A percentile compares a stretch with the other conserved stretches of the same genome.
These are phyloP conservation scores for Typha latifolia DNA, from an alignment of 176 grass and related monocot genomes.

Conservation along the genomic window DNA sequence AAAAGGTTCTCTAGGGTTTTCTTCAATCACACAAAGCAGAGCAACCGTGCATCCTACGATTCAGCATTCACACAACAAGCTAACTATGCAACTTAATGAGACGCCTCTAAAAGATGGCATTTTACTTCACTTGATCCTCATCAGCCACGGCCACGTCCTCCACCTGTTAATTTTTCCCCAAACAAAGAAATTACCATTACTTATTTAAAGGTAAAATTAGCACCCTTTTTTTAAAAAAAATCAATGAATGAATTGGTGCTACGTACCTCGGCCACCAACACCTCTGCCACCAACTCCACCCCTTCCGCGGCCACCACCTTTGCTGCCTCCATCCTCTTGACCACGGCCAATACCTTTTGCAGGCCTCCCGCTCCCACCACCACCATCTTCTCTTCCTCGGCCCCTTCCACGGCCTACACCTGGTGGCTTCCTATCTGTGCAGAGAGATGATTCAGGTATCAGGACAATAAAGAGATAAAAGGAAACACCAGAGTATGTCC, in stretches of 20 bases:
- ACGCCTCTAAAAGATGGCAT: slow-evolving; percentile 47
- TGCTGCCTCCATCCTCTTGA: slow-evolving; percentile 68
- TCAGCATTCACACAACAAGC: slow-evolving; percentile 6
- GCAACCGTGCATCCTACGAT: too few relatives aligned
- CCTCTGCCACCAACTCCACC: slow-evolving; percentile 58
- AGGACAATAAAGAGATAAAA: background rate
- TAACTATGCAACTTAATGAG: slow-evolving; percentile 36
- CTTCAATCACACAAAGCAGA: too few relatives aligned
- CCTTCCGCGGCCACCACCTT: slow-evolving; percentile 63
- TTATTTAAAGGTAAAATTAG: background rate
- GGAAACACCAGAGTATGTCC: background rate
- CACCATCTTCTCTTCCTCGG: slow-evolving; percentile 65
- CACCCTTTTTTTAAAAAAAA: background rate
- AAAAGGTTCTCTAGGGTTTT: too few relatives aligned
- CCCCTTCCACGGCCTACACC: slow-evolving; percentile 74
- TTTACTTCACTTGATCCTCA: slow-evolving; percentile 10
- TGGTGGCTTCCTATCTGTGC: slow-evolving; percentile 91
- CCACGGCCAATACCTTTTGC: slow-evolving; percentile 58
- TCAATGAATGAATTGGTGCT: background rate
- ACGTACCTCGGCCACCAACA: slow-evolving; percentile 50
- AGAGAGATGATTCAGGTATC: slow-evolving; percentile 9
- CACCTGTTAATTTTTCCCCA: slow-evolving; percentile 33
- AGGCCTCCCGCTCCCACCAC: slow-evolving; percentile 34
- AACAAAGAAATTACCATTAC: background rate
- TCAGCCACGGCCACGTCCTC: slow-evolving; percentile 72